Base-by-base conservation (phyloP, 129 eudicot species). In the Artemisia tridentata region DNA sequence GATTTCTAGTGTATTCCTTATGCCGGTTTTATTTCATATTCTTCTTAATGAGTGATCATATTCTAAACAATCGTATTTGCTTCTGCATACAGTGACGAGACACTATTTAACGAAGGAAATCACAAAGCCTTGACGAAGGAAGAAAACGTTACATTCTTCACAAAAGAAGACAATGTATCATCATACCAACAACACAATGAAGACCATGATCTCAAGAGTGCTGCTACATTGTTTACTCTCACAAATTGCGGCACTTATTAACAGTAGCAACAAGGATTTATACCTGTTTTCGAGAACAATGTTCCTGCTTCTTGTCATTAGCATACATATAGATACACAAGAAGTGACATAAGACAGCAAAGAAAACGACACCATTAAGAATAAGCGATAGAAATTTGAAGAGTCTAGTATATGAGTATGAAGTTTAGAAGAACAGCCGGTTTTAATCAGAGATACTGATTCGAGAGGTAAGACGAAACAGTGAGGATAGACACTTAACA, bases 221-320 rank as follows among this genome's bases (percentile, higher is more conserved):
- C 78, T n/a, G 80, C 90, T 16, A 79, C 86, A 16, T 65, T 85
- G 17, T 85, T 85, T 70, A 79, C 82, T 67, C 84, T 82, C 74
- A 73, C 90, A 68, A 85, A 85, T 54, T 85, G 75, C 59, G 75
- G 78, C 67, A 80, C 66, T 71, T 76, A 75, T n/a, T 75, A 68
- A 71, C 31, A 65, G 15, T 20, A 55, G 49, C 66, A 31, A 50
- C 68, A 29, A 29, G 18, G 67, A 71, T 57, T 31, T 68, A 46
- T 19, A 31, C 15, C 41, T 76, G 69, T 67, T 67, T 25, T 46
- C 48, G 61, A 68, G 55, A 49, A 65, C 63, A 15, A 60, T 49
- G 74, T 76, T 67, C 53, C 68, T 76, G 75, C 75, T 59, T 76
- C 69, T 57, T 67, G 52, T 75, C 52, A 48, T 58, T 75, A 57